A percentile compares a stretch with the other conserved stretches of the same genome.
Conservation (phyloP, 2,329 filamentous ascomycete genomes). For the Onygenales sp. region DNA sequence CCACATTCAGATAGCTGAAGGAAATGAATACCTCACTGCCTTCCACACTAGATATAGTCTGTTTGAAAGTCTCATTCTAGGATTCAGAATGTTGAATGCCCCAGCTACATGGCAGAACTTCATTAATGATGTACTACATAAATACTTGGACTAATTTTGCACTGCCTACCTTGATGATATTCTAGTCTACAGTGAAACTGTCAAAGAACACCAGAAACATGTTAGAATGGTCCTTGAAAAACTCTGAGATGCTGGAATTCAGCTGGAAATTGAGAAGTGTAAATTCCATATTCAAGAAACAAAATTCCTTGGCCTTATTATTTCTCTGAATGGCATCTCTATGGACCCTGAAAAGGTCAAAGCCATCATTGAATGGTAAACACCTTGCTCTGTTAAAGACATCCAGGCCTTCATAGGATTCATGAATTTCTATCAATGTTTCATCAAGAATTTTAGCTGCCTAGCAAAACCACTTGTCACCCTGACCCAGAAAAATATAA, state of each 20-base stretch:
- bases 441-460: not conserved
- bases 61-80: too few relatives aligned
- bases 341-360: not conserved
- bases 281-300: not conserved
- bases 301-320: not conserved
- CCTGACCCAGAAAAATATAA: too few relatives aligned
- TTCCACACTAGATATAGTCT: too few relatives aligned
- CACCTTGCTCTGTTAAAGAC: not conserved
- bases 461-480: too few relatives aligned
- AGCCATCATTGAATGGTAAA: not conserved
- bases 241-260: not conserved
- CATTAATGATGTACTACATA: constrained; percentile 16
- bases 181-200: too few relatives aligned
- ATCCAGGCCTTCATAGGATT: not conserved
- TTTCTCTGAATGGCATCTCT: not conserved
- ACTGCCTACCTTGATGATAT: too few relatives aligned
- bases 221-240: not conserved
- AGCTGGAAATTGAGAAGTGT: not conserved
- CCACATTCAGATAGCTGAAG: constrained; percentile 14
- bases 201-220: not conserved
- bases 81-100: constrained; percentile 7
- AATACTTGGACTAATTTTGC: constrained; percentile 8
- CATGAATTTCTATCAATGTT: too few relatives aligned
- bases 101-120: constrained; percentile 15
- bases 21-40: not conserved